Evolutionary conservation across 495 filamentous ascomycete genomes (phyloP), one percentile per base, ranked within the genome.

Genomic region (Filosporella fistucella): DNA sequence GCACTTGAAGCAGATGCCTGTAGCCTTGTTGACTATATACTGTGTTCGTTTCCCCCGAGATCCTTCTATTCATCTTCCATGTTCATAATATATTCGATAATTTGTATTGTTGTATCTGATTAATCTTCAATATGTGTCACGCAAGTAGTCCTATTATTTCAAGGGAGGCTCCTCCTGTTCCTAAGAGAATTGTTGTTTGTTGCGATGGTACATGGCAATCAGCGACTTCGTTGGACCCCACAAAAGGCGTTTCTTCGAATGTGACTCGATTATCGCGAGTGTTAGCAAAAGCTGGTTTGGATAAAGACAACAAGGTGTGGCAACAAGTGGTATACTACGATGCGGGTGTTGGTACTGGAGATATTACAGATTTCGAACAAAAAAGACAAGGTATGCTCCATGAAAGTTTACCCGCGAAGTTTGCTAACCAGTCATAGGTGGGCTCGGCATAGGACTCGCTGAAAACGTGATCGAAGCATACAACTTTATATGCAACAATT

Each of bases 401-500:
- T 9, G 11, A 8, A 6, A 14, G 13, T 35, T 16, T 5, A 35
- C n/a, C 6, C 18, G 6, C n/a, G 18, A 14, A 36, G n/a, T 6
- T 10, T 17, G 22, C 23, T 13, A 21, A 41, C 23, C 23, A 42
- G 26, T 16, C n/a, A n/a, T n/a, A 13, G 76, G 77, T 48, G 65
- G 68, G n/a, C 69, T 74, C 48, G 72, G 74, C 16, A 57, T 60
- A 20, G 70, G 72, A 2, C 65, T 75, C 43, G 59, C 58, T 17
- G 69, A 70, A 49, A 77, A 83, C 54, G 75, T 88, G 34, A 68
- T 77, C 26, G 78, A 81, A 55, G 77, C 73, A 0, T 88, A 88
- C 57, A 68, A 74, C 11, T 88, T 84, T 54, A 62, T 86, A 13
- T 73, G 74, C n/a, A 75, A 75, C 37, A 88, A 88, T 66, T 85